Conservation (phyloP, 352 stramenopile genomes). For the Globisporangium uncinulatum region DNA sequence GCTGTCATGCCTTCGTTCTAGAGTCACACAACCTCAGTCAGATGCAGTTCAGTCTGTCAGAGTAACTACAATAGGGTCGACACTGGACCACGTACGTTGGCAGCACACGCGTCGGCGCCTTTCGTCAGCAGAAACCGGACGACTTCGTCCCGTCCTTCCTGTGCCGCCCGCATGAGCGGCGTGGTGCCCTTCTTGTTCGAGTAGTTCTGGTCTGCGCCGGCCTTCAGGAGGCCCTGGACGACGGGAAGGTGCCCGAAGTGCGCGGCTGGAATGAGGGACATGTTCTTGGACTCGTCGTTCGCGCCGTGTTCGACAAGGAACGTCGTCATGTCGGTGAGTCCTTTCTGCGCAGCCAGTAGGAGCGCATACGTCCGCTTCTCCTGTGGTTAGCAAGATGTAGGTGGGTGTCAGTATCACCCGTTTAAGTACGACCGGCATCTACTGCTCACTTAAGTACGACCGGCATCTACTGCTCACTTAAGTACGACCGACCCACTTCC, state of each 20-base stretch:
- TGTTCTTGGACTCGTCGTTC: slow-evolving; percentile 81
- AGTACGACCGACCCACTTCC: too few relatives aligned
- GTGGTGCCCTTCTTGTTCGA: slow-evolving; percentile 87
- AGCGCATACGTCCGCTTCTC: slow-evolving; percentile 78
- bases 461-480: too few relatives aligned
- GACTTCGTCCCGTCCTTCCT: slow-evolving; percentile 76
- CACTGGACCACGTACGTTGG: slow-evolving; percentile 35
- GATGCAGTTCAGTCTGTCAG: neutral
- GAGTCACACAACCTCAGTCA: neutral
- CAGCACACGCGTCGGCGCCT: slow-evolving; percentile 58
- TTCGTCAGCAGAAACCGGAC: slow-evolving; percentile 74
- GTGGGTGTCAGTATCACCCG: too few relatives aligned
- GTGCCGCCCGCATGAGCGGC: slow-evolving; percentile 78
- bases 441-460: too few relatives aligned
- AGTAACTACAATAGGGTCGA: too few relatives aligned
- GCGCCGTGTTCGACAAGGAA: slow-evolving; percentile 63
- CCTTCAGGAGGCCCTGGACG: slow-evolving; percentile 66
- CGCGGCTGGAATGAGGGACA: slow-evolving; percentile 77
- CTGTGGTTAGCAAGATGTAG: slow-evolving; percentile 13
- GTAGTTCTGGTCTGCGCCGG: slow-evolving; percentile 70
- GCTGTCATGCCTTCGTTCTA: slow-evolving; percentile 87
- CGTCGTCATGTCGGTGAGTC: slow-evolving; percentile 57
- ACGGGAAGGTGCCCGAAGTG: slow-evolving; percentile 80
- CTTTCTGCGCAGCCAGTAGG: slow-evolving; percentile 80
- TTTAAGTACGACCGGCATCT: too few relatives aligned